Percentiles rank a stretch among this genome's conserved stretches.
Conservation (phyloP, 306 rosid genomes). For the Dryas drummondii region DNA sequence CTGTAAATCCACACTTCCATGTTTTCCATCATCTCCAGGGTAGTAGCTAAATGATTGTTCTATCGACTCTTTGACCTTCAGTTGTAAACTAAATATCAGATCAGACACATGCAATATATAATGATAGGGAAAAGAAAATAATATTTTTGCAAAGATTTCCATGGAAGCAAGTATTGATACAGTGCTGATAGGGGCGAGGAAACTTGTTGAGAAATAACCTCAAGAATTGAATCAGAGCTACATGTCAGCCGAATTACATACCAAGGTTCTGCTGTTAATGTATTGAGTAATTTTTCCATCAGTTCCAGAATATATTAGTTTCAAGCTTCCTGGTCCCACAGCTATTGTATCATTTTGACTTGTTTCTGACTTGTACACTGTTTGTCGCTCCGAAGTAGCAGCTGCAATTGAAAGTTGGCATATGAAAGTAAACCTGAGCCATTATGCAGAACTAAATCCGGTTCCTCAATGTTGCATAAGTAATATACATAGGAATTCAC, state of each 20-base stretch:
- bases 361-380: conserved; percentile 18
- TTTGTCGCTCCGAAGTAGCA: conserved; percentile 24
- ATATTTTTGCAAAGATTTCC: not conserved
- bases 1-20: conserved; percentile 24
- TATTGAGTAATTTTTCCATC: conserved; percentile 38
- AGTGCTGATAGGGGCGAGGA: not conserved
- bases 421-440: not conserved
- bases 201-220: not conserved
- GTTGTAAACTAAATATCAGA: not conserved
- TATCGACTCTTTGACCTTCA: conserved; percentile 29
- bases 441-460: not conserved
- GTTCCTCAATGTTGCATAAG: not conserved
- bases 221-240: not conserved
- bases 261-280: conserved; percentile 33
- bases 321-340: conserved; percentile 43
- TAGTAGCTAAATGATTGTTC: conserved; percentile 38
- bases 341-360: conserved; percentile 20
- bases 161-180: not conserved
- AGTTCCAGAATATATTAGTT: conserved; percentile 36
- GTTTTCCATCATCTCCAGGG: conserved; percentile 31
- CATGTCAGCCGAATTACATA: conserved; percentile 19
- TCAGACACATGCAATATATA: not conserved
- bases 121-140: not conserved
- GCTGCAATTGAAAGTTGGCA: conserved; percentile 19
- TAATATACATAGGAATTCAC: not conserved